Percentiles rank a stretch among this genome's conserved stretches.
Conservation (phyloP, 163 green algal genomes). For the Volvox carteri region DNA sequence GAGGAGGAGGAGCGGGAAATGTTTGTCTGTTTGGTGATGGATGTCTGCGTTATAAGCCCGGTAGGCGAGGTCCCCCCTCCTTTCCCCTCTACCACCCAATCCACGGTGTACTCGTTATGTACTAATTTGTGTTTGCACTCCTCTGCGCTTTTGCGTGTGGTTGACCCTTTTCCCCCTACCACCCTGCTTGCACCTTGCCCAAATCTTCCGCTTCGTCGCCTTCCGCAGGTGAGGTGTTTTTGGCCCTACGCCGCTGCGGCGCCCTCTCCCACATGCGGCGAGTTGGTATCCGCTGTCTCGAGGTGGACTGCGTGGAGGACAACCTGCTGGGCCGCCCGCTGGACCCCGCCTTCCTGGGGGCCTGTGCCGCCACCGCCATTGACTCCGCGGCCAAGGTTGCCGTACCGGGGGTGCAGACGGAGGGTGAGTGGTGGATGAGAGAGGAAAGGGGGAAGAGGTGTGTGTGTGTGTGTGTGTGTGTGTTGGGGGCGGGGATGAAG, state of each 20-base stretch:
- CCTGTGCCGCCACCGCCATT: neutral
- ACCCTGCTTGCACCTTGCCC: neutral
- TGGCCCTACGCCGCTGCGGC: conserved; percentile 72
- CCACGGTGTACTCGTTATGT: too few relatives aligned
- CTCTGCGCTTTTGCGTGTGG: too few relatives aligned
- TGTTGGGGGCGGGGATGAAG: too few relatives aligned
- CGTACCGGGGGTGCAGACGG: conserved; percentile 42
- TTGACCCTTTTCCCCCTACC: neutral
- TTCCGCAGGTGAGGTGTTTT: conserved; percentile 88
- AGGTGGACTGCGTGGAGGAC: conserved; percentile 88
- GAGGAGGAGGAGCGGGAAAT: too few relatives aligned
- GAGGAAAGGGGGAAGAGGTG: neutral
- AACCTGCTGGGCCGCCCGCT: conserved; percentile 84
- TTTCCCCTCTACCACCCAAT: too few relatives aligned
- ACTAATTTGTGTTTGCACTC: too few relatives aligned
- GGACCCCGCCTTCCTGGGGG: conserved; percentile 78
- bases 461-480: too few relatives aligned
- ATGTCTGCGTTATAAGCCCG: too few relatives aligned
- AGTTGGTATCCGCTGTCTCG: conserved; percentile 80
- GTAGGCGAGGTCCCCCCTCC: too few relatives aligned
- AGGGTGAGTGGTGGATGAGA: conserved; percentile 8
- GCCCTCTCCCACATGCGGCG: conserved; percentile 74
- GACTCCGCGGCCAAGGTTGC: conserved; percentile 55
- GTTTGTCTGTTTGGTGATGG: too few relatives aligned
- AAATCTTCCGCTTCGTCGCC: too few relatives aligned